A percentile compares a stretch with the other conserved stretches of the same genome.
phyloP scores from a whole-genome alignment of 23 red algal genomes.

The Gracilaria vermiculophylla region DNA sequence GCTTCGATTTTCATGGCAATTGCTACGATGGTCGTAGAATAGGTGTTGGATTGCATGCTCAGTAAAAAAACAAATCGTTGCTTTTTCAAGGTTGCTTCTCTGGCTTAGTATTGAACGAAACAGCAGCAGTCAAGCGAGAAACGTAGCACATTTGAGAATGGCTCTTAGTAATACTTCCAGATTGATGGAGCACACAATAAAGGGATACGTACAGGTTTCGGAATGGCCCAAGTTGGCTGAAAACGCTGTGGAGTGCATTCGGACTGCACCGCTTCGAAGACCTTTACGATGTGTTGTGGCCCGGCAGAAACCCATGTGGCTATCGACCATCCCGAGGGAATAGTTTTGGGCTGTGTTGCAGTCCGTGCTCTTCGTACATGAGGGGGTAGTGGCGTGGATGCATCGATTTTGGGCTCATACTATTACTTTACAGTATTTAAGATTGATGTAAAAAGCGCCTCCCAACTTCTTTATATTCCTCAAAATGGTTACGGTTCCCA shows the following conservation, averaged over 20 bases:
- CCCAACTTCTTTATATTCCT: no score
- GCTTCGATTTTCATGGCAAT: not conserved
- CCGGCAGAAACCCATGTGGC: not conserved
- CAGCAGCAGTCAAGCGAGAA: not conserved
- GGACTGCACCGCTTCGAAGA: not conserved
- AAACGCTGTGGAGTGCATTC: not conserved
- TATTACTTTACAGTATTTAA: no score
- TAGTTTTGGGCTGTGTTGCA: not conserved
- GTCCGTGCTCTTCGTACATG: not conserved
- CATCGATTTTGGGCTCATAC: no score
- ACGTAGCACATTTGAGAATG: not conserved
- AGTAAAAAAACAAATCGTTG: not conserved
- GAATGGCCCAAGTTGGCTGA: not conserved
- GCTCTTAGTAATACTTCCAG: no score
- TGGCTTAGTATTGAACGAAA: not conserved
- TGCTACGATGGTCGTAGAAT: not conserved
- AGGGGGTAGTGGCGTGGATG: no score
- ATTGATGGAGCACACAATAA: not conserved
- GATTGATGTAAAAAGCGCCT: no score
- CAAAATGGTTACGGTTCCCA: no score
- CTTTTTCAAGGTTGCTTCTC: not conserved
- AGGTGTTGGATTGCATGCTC: not conserved
- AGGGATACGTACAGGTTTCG: not conserved
- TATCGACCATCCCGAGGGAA: not conserved
- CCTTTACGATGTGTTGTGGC: not conserved